These are phyloP conservation scores for Stagonosporopsis rhizophila DNA, from an alignment of 2,329 filamentous ascomycete genomes.

Conservation along the genomic window DNA sequence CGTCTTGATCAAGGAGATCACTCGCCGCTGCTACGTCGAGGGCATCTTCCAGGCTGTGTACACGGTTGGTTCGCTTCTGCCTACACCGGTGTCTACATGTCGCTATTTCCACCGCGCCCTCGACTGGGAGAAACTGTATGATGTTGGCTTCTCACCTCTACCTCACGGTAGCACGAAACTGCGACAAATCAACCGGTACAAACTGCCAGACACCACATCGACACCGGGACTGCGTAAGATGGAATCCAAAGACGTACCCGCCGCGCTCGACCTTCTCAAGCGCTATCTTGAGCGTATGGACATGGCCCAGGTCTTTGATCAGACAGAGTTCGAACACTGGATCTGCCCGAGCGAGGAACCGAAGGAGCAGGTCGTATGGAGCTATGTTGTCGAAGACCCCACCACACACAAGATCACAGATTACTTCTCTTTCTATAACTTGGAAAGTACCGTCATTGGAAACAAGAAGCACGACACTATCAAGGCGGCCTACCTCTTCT, in stretches of 20 bases:
- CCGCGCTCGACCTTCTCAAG: slow-evolving; percentile 75
- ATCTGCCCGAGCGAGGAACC: slow-evolving; percentile 69
- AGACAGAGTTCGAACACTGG: slow-evolving; percentile 88
- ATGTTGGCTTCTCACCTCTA: slow-evolving; percentile 90
- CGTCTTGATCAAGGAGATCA: slow-evolving; percentile 97
- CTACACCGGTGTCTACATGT: slow-evolving; percentile 89
- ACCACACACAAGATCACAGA: slow-evolving; percentile 84
- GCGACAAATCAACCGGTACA: slow-evolving; percentile 85
- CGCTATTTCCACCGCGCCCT: slow-evolving; percentile 94
- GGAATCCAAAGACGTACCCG: slow-evolving; percentile 77
- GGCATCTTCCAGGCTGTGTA: slow-evolving; percentile 95
- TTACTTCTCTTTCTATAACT: slow-evolving; percentile 95
- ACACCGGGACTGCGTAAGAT: slow-evolving; percentile 81
- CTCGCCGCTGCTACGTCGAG: slow-evolving; percentile 84
- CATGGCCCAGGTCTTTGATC: slow-evolving; percentile 80
- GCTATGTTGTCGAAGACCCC: slow-evolving; percentile 81
- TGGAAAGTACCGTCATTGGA: slow-evolving; percentile 91
- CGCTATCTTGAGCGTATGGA: slow-evolving; percentile 82
- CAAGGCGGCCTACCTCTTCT: slow-evolving; percentile 93
- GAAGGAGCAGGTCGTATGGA: slow-evolving; percentile 83
- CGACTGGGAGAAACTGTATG: slow-evolving; percentile 95
- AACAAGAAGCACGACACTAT: slow-evolving; percentile 79
- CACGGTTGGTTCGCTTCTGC: slow-evolving; percentile 89
- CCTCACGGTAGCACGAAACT: slow-evolving; percentile 83
- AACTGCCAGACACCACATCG: slow-evolving; percentile 75